phyloP scores from a whole-genome alignment of 768 basidiomycete species.

The Russula ochroleuca region DNA sequence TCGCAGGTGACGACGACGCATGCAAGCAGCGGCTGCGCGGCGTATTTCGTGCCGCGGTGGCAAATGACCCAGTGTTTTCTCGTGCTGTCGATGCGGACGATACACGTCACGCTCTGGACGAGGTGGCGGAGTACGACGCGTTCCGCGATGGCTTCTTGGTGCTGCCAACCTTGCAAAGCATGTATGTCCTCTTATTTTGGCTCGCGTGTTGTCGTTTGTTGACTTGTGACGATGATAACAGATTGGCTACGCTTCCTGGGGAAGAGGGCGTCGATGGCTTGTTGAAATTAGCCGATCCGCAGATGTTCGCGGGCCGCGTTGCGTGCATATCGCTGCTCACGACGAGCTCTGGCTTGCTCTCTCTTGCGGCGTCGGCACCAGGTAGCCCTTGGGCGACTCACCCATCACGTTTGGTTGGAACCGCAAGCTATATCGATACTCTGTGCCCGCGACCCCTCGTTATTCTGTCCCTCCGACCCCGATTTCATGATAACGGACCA shows the following conservation, averaged over 20 bases:
- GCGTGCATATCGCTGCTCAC: constrained; percentile 32
- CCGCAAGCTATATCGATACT: constrained; percentile 23
- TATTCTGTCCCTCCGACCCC: constrained; percentile 25
- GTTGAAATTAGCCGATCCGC: constrained; percentile 33
- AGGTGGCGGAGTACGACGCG: constrained; percentile 36
- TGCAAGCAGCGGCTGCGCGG: constrained; percentile 26
- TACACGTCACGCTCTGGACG: constrained; percentile 34
- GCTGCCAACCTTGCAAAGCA: constrained; percentile 36
- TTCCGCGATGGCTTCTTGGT: constrained; percentile 37
- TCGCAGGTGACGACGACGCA: constrained; percentile 26
- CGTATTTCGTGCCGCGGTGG: constrained; percentile 31
- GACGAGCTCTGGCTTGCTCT: constrained; percentile 31
- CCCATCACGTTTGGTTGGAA: constrained; percentile 22
- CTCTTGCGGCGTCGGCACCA: constrained; percentile 30
- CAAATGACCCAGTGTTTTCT: constrained; percentile 30
- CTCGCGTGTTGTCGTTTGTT: neutral
- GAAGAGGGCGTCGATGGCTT: constrained; percentile 35
- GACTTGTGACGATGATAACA: constrained; percentile 9
- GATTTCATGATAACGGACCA: constrained; percentile 11
- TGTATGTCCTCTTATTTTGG: constrained; percentile 28
- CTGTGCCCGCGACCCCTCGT: constrained; percentile 21
- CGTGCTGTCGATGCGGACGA: constrained; percentile 33
- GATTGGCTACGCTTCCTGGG: constrained; percentile 36
- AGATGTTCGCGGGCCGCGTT: constrained; percentile 33
- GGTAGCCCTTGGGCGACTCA: constrained; percentile 26